These are phyloP conservation scores for Cadophora sp. DNA, from an alignment of 2,329 filamentous ascomycete species.

Conservation along the genomic window DNA sequence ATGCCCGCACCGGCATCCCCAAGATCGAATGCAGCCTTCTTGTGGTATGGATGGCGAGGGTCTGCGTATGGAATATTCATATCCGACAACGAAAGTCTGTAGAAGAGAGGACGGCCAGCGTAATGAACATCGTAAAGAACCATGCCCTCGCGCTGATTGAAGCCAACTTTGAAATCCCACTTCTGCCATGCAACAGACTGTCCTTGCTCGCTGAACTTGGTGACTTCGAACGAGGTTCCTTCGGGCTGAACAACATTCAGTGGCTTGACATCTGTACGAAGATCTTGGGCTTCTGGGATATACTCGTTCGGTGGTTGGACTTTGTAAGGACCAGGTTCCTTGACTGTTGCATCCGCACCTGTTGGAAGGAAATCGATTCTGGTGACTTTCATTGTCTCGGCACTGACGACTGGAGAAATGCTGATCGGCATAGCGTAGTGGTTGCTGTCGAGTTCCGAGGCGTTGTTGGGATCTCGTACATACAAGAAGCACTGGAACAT, in stretches of 20 bases:
- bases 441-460: conserved; percentile 66
- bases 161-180: conserved; percentile 66
- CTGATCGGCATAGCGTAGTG: conserved; percentile 72
- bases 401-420: conserved; percentile 70
- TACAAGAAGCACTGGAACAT: conserved; percentile 72
- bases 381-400: conserved; percentile 66
- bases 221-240: conserved; percentile 65
- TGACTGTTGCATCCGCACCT: conserved; percentile 65
- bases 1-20: conserved; percentile 71
- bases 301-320: conserved; percentile 66
- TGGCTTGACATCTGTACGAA: conserved; percentile 68
- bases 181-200: conserved; percentile 70
- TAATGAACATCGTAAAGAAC: conserved; percentile 72
- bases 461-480: conserved; percentile 66
- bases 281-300: conserved; percentile 64
- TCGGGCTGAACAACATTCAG: conserved; percentile 69
- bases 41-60: conserved; percentile 70
- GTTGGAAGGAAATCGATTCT: conserved; percentile 75
- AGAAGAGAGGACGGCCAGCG: conserved; percentile 69
- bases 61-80: conserved; percentile 68
- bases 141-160: conserved; percentile 69
- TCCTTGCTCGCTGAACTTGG: conserved; percentile 57
- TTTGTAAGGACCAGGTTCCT: conserved; percentile 62
- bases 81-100: conserved; percentile 69
- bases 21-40: conserved; percentile 74